These are phyloP conservation scores for Arthrobotrys sphaeroides DNA, from an alignment of 2,329 filamentous ascomycete species.

Conservation along the genomic window DNA sequence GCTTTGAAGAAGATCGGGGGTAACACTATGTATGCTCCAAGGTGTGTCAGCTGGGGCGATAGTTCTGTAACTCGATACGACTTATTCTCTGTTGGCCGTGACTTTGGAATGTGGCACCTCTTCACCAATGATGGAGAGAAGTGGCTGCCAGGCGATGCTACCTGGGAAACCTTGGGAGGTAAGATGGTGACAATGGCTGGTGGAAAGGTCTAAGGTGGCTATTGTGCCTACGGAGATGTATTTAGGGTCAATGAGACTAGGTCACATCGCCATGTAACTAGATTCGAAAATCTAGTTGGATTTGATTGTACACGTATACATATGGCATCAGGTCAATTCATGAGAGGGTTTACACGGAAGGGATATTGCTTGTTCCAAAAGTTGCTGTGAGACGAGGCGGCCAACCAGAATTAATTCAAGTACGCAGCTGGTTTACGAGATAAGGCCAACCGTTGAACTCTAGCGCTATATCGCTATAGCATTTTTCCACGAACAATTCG, in stretches of 20 bases:
- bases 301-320: no score
- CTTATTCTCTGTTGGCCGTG: background rate
- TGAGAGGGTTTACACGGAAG: no score
- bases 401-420: no score
- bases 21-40: background rate
- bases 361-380: no score
- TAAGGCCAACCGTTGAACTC: no score
- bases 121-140: slow-evolving; percentile 11
- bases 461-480: no score
- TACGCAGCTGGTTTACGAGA: no score
- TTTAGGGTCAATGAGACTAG: background rate
- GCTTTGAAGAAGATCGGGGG: background rate
- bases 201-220: slow-evolving; percentile 1
- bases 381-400: no score
- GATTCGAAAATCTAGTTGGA: no score
- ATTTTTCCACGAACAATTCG: no score
- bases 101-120: slow-evolving; percentile 3
- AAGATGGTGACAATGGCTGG: background rate
- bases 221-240: background rate
- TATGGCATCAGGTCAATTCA: no score
- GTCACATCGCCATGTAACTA: no score
- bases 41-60: slow-evolving; percentile 7
- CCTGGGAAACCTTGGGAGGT: slow-evolving; percentile 2
- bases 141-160: background rate
- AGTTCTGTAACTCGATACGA: background rate